Conservation (phyloP, 805 yeast species). For the Zygoascus bituminiphila region DNA sequence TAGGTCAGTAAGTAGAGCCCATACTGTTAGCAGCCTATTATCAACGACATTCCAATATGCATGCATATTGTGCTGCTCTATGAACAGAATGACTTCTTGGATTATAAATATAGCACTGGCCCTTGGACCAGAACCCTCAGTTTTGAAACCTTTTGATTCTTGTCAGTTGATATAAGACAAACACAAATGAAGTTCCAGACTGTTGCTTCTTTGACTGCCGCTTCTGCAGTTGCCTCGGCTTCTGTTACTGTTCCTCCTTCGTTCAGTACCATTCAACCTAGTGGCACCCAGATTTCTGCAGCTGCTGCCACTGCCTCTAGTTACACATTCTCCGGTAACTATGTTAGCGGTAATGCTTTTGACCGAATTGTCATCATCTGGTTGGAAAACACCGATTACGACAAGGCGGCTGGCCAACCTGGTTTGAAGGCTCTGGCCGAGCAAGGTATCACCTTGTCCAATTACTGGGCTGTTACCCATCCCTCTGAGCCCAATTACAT, state of each 20-base stretch:
- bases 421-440: constrained; percentile 37
- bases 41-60: too few relatives aligned
- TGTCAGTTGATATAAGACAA: not conserved
- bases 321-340: constrained; percentile 22
- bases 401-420: constrained; percentile 40
- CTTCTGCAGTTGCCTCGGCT: not conserved
- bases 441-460: constrained; percentile 39
- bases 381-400: constrained; percentile 45
- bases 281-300: constrained; percentile 30
- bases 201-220: not conserved
- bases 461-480: constrained; percentile 46
- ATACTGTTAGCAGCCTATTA: too few relatives aligned
- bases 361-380: constrained; percentile 38
- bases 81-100: too few relatives aligned
- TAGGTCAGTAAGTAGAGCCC: too few relatives aligned
- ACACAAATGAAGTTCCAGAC: not conserved
- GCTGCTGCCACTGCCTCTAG: constrained; percentile 32
- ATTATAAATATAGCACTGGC: too few relatives aligned
- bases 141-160: not conserved
- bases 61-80: too few relatives aligned
- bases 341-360: constrained; percentile 34
- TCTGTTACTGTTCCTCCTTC: constrained; percentile 17
- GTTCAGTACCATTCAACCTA: constrained; percentile 28
- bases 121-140: too few relatives aligned
- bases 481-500: constrained; percentile 50